These are phyloP conservation scores for Plectosphaerella plurivora DNA, from an alignment of 2,329 filamentous ascomycete species.

Conservation along the genomic window DNA sequence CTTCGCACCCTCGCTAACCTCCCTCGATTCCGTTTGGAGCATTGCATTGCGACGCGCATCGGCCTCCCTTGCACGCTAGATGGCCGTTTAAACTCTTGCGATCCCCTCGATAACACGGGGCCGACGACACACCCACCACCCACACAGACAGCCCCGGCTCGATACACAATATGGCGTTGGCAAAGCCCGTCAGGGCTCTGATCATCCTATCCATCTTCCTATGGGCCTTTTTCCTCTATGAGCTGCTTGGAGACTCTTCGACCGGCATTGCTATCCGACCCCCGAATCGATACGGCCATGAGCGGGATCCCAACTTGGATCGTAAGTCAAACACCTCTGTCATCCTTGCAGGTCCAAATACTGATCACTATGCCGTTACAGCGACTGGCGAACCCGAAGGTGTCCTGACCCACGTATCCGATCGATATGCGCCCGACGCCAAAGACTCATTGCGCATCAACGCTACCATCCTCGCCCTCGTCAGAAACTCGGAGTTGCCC, in stretches of 20 bases:
- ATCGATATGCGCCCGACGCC: conserved; percentile 74
- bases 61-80: neutral
- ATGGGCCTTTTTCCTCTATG: conserved; percentile 75
- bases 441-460: conserved; percentile 80
- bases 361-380: conserved; percentile 29
- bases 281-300: conserved; percentile 19
- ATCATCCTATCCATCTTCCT: conserved; percentile 66
- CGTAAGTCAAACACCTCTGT: conserved; percentile 49
- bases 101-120: conserved; percentile 8
- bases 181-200: conserved; percentile 77
- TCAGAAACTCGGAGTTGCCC: conserved; percentile 84
- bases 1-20: neutral
- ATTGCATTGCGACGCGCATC: neutral
- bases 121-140: neutral
- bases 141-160: neutral
- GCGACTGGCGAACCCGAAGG: conserved; percentile 82
- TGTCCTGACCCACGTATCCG: conserved; percentile 64
- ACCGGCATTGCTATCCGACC: conserved; percentile 28
- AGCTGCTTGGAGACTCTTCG: conserved; percentile 58
- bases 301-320: conserved; percentile 78
- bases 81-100: neutral
- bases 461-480: conserved; percentile 85
- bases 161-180: conserved; percentile 66
- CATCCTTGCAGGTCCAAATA: neutral
- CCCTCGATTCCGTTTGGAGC: neutral